Percentiles rank a stretch among this genome's conserved stretches.
phyloP scores from a whole-genome alignment of 1,139 yeast genomes.

The Suhomyces anneliseae region DNA sequence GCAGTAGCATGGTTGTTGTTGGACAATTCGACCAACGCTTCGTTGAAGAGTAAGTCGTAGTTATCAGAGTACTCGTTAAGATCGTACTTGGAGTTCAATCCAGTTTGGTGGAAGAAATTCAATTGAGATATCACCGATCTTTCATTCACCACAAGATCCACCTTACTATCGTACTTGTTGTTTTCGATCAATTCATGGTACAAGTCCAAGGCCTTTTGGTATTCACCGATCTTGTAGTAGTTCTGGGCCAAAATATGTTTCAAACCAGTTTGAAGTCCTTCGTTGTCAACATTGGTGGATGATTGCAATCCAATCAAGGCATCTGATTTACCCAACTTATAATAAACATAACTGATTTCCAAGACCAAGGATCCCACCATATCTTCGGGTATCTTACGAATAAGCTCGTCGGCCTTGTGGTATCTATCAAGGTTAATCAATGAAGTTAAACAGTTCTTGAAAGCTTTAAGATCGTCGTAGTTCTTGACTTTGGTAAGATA shows the following conservation, averaged over 20 bases:
- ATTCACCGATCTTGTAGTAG: conserved; percentile 65
- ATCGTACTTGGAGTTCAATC: conserved; percentile 12
- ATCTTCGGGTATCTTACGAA: conserved; percentile 41
- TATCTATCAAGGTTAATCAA: conserved; percentile 73
- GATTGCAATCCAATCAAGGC: conserved; percentile 44
- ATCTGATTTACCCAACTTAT: conserved; percentile 55
- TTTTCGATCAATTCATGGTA: conserved; percentile 51
- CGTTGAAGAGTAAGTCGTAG: conserved; percentile 59
- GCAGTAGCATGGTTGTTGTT: conserved; percentile 45
- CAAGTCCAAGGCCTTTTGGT: conserved; percentile 51
- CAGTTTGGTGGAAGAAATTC: conserved; percentile 17
- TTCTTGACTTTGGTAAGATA: conserved; percentile 42
- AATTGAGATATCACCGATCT: conserved; percentile 66
- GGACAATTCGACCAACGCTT: conserved; percentile 56
- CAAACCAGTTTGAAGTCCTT: conserved; percentile 43
- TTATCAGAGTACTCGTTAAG: conserved; percentile 16
- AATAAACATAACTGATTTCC: conserved; percentile 70
- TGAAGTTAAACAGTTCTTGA: conserved; percentile 65
- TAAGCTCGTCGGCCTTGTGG: conserved; percentile 50
- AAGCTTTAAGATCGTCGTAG: conserved; percentile 50
- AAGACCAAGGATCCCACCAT: conserved; percentile 37
- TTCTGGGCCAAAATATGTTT: conserved; percentile 83
- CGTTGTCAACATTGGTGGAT: conserved; percentile 21
- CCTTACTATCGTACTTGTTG: conserved; percentile 33
- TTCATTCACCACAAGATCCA: conserved; percentile 70